Base-by-base conservation (phyloP, 805 yeast species). In the Teunomyces atbi region DNA sequence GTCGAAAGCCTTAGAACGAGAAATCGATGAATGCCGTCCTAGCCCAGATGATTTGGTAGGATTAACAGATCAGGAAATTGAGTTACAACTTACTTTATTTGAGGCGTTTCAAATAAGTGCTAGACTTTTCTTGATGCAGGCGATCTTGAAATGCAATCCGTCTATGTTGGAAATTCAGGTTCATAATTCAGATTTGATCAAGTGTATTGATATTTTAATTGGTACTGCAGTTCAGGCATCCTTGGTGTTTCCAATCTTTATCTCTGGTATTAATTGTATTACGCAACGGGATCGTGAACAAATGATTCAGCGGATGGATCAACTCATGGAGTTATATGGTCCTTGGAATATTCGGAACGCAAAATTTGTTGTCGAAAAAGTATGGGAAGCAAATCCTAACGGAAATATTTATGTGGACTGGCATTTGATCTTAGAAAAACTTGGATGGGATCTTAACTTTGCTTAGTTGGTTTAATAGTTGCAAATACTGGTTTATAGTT, bases 371-470 rank as follows among this genome's bases (percentile, higher is more conserved):
- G 71, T 76, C 59, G 76, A 70, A 45, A 65, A 65, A 47, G 74
- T 78, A n/a, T 78, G 83, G 83, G 61, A 60, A 45, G 49, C 55
- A 33, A 74, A 79, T 50, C 67, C 68, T 7, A 57, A 68, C 6
- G 92, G 94, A 0, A 75, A 78, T 20, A 70, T 66, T 45, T 82
- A 78, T 50, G 79, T 86, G 32, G 91, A 87, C 60, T 87, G 95
- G 94, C 79, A 80, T 57, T 77, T 73, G 28, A 74, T 85, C 38
- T 81, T 87, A 33, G 79, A 80, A 49, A 74, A 74, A 10, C 65
- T 84, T 42, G 88, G 86, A 2, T 86, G 94, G 92, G 88, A 86
- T 58, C 68, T 88, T 40, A 84, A 86, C 62, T 87, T 86, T 71
- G 94, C 91, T 11, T 81, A 59, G 27, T 2, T 16, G 7, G 29